These are phyloP conservation scores for Prinsepia uniflora DNA, from an alignment of 306 rosid species.

Conservation along the genomic window DNA sequence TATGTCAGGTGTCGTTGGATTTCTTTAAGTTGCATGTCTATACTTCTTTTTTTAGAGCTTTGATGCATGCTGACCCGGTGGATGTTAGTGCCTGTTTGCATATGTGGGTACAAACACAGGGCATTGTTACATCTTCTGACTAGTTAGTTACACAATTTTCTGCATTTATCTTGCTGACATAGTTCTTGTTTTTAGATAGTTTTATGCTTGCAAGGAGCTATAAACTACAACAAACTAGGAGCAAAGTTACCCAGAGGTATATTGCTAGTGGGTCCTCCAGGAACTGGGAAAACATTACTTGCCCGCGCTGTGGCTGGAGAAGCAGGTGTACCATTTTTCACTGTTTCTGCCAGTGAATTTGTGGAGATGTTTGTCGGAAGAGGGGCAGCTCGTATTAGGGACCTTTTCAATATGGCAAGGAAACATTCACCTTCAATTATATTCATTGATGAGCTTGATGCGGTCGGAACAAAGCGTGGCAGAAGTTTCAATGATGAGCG, in stretches of 20 bases:
- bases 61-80: background rate
- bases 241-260: constrained; percentile 93
- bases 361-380: constrained; percentile 96
- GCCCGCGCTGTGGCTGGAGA: constrained; percentile 99
- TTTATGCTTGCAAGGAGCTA: constrained; percentile 84
- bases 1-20: background rate
- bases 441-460: constrained; percentile 96
- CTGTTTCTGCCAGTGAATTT: constrained; percentile 95
- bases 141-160: constrained; percentile 2
- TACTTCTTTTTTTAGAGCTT: background rate
- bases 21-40: background rate
- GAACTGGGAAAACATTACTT: constrained; percentile 93
- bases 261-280: constrained; percentile 90
- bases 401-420: constrained; percentile 79
- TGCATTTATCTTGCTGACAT: constrained; percentile 27
- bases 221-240: constrained; percentile 79
- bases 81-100: background rate
- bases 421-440: constrained; percentile 77
- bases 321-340: constrained; percentile 93
- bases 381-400: constrained; percentile 96
- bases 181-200: constrained; percentile 59
- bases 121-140: constrained; percentile 5
- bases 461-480: constrained; percentile 96
- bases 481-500: constrained; percentile 95
- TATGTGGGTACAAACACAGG: constrained; percentile 3